Percentiles rank a stretch among this genome's conserved stretches.
These are phyloP conservation scores for Tuber brumale DNA, from an alignment of 495 filamentous ascomycete genomes.

Conservation along the genomic window DNA sequence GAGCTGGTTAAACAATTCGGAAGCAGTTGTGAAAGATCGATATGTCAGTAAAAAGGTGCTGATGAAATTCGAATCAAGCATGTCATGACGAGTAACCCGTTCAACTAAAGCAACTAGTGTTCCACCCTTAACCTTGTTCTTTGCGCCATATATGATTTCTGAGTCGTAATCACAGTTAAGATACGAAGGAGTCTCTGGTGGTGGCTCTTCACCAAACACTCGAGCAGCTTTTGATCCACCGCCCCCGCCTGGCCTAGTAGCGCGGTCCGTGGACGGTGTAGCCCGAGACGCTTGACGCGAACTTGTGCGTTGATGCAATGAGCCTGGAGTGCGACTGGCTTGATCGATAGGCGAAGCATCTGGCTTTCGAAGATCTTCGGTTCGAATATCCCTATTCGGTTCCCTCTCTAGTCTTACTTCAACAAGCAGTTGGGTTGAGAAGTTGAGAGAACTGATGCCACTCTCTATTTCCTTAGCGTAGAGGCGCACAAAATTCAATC, in stretches of 20 bases:
- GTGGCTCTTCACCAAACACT: constrained; percentile 74
- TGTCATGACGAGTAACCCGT: constrained; percentile 90
- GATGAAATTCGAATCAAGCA: constrained; percentile 90
- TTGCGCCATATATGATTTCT: constrained; percentile 82
- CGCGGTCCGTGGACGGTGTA: constrained; percentile 26
- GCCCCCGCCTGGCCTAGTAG: constrained; percentile 5
- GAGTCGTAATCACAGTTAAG: constrained; percentile 82
- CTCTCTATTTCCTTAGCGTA: constrained; percentile 75
- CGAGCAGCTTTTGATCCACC: constrained; percentile 66
- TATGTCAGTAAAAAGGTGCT: constrained; percentile 97
- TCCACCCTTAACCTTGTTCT: constrained; percentile 74
- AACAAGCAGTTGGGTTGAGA: constrained; percentile 76
- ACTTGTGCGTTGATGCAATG: constrained; percentile 45
- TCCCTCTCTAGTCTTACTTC: constrained; percentile 61
- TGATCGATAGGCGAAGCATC: constrained; percentile 11
- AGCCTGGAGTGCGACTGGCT: background rate
- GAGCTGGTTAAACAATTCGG: constrained; percentile 86
- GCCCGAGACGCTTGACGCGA: constrained; percentile 43
- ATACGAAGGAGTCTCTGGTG: constrained; percentile 75
- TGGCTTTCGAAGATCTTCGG: constrained; percentile 28
- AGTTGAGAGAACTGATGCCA: constrained; percentile 77
- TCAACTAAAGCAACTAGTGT: constrained; percentile 88
- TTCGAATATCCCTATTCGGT: constrained; percentile 32
- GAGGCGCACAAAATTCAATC: constrained; percentile 67
- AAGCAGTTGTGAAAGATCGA: constrained; percentile 82